Evolutionary conservation across 2,329 filamentous ascomycete genomes (phyloP).

Genomic region (Aspergillus flavus): DNA sequence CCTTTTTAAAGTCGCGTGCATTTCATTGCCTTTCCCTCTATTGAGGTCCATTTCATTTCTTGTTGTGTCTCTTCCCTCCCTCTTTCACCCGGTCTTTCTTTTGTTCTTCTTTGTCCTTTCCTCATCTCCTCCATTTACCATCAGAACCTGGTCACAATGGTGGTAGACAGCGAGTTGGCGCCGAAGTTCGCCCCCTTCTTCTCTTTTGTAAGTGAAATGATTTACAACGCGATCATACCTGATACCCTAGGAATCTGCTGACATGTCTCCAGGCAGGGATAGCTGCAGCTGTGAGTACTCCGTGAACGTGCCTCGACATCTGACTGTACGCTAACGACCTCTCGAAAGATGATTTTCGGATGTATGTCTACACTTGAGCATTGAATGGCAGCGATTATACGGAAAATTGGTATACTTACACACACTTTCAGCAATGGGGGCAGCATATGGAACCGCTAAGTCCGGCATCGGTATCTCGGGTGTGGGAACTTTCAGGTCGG

Average conservation of each 20-base stretch:
- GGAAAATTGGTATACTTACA: slow-evolving; percentile 22
- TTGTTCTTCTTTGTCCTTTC: not conserved
- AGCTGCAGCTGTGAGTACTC: slow-evolving; percentile 49
- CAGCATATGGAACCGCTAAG: slow-evolving; percentile 69
- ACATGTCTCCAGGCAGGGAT: slow-evolving; percentile 48
- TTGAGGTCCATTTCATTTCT: not conserved
- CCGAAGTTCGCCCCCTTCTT: slow-evolving; percentile 70
- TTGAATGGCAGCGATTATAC: not conserved
- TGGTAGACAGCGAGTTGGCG: slow-evolving; percentile 53
- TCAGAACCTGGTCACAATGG: slow-evolving; percentile 35
- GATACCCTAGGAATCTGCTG: slow-evolving; percentile 20
- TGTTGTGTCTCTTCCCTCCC: not conserved
- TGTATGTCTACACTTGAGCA: slow-evolving; percentile 41
- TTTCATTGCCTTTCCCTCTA: not conserved
- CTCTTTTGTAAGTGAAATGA: slow-evolving; percentile 60
- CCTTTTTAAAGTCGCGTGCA: not conserved
- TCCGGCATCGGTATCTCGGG: slow-evolving; percentile 69
- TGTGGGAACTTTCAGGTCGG: slow-evolving; percentile 66
- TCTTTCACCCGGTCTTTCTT: not conserved
- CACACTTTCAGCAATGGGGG: slow-evolving; percentile 58
- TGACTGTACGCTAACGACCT: slow-evolving; percentile 27
- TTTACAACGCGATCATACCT: not conserved
- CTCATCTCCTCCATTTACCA: not conserved
- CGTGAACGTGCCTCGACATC: not conserved
- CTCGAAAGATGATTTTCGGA: slow-evolving; percentile 53